These are phyloP conservation scores for Cucumis cinereus DNA, from an alignment of 306 rosid species.

Conservation along the genomic window DNA sequence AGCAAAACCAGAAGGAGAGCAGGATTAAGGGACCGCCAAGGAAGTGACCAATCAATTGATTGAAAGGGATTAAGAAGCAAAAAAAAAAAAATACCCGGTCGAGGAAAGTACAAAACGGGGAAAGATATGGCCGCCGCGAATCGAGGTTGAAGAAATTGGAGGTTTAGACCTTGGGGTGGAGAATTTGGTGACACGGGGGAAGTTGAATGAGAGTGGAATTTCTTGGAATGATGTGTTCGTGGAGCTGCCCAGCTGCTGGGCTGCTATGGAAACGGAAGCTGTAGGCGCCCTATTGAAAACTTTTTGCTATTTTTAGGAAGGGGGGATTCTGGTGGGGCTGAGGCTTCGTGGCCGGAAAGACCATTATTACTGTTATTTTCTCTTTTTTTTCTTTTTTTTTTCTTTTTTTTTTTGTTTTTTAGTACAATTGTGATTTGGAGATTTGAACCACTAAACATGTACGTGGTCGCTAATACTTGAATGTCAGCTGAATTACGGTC, in stretches of 20 bases:
- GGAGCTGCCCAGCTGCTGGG: constrained; percentile 4
- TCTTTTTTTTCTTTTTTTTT: too few relatives aligned
- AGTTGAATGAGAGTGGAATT: not conserved
- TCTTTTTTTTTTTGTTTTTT: too few relatives aligned
- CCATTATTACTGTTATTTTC: too few relatives aligned
- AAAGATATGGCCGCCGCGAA: not conserved
- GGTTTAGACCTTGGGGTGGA: not conserved
- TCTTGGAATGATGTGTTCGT: not conserved
- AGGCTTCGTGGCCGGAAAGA: not conserved
- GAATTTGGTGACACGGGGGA: not conserved
- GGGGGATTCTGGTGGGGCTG: not conserved
- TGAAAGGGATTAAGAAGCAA: not conserved
- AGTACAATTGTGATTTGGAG: too few relatives aligned
- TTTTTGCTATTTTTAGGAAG: not conserved
- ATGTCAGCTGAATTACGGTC: too few relatives aligned
- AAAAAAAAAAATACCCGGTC: not conserved
- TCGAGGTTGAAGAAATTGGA: not conserved
- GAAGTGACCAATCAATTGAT: not conserved
- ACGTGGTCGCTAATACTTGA: too few relatives aligned
- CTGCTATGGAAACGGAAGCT: not conserved
- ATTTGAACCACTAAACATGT: too few relatives aligned
- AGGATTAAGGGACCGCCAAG: not conserved
- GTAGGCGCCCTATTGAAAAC: not conserved
- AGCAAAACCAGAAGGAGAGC: not conserved
- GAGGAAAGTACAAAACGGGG: not conserved